Base-by-base conservation (phyloP, 352 stramenopile genomes). In the Pythium myriotylum region DNA sequence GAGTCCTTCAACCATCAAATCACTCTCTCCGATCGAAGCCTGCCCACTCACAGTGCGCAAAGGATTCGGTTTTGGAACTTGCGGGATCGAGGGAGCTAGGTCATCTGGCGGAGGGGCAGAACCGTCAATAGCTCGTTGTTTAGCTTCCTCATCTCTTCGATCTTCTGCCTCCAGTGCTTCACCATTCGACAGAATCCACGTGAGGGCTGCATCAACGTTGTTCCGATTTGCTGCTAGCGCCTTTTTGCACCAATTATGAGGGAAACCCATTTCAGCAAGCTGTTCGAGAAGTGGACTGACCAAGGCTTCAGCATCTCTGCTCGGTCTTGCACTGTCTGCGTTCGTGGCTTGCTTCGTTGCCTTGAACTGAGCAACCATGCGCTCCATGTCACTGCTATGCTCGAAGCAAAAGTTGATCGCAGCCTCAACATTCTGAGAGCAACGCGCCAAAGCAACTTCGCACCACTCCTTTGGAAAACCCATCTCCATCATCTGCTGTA, bases 401-500 rank as follows among this genome's bases (percentile, higher is more conserved):
- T 97, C 90, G 54, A 97, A 97, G 59, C 90, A 97, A 65, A 96
- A 96, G 60, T 96, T 97, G 53, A 97, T 96, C 19, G 90, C 90
- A 47, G 85, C 83, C 66, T 96, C 90, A 23, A 97, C 87, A 59
- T 96, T 95, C 26, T 94, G 87, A 35, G 87, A 86, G 59, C 88
- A 96, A 23, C 86, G 74, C 54, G 83, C 74, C 40, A 97, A 67
- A 29, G 90, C 89, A 24, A 95, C 85, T 58, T 97, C 88, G 66
- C 90, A 97, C 90, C 89, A 97, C 56, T 97, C 89, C 54, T 94
- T 93, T 10, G 90, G 88, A 50, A 97, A 96, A 24, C 90, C 90
- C 87, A 97, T 97, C 52, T 97, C 90, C 89, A 97, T 95, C 89
- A 97, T 97, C 65, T 96, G 87, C 61, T 94, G 87, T 14, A 93